These are phyloP conservation scores for Hypericum androsaemum DNA, from an alignment of 345 rosid genomes.

Conservation along the genomic window DNA sequence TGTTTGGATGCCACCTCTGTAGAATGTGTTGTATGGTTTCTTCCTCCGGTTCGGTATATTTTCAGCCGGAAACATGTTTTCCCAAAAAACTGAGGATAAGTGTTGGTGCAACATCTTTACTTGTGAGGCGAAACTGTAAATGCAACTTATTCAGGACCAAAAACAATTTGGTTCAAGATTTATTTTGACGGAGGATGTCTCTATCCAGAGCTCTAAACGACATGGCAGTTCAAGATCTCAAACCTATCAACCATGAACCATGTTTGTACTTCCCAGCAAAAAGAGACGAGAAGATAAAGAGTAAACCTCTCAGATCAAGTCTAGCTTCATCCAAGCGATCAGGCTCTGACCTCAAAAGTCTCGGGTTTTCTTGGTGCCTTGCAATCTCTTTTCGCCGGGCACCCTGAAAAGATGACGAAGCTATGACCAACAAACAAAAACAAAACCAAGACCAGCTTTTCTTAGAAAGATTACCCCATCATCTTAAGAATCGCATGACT, in stretches of 20 bases:
- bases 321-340: constrained; percentile 8
- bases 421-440: not conserved
- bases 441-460: too few species aligned
- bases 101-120: not conserved
- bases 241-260: too few species aligned
- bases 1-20: not conserved
- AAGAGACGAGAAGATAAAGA: too few species aligned
- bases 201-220: too few species aligned
- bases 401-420: not conserved
- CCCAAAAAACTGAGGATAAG: constrained; percentile 8
- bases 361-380: constrained; percentile 12
- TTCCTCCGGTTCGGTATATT: constrained; percentile 2
- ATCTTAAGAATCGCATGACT: too few species aligned
- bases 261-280: too few species aligned
- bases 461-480: too few species aligned
- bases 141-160: too few species aligned
- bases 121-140: not conserved
- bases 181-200: too few species aligned
- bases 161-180: too few species aligned
- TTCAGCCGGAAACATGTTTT: constrained; percentile 4
- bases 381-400: constrained; percentile 1
- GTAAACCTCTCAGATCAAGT: constrained; percentile 13
- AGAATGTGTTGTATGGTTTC: constrained; percentile 8
- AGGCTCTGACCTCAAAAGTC: constrained; percentile 1
- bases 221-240: too few species aligned